Conservation (phyloP, 1,284 basidiomycete genomes). For the Malassezia arunalokei region DNA sequence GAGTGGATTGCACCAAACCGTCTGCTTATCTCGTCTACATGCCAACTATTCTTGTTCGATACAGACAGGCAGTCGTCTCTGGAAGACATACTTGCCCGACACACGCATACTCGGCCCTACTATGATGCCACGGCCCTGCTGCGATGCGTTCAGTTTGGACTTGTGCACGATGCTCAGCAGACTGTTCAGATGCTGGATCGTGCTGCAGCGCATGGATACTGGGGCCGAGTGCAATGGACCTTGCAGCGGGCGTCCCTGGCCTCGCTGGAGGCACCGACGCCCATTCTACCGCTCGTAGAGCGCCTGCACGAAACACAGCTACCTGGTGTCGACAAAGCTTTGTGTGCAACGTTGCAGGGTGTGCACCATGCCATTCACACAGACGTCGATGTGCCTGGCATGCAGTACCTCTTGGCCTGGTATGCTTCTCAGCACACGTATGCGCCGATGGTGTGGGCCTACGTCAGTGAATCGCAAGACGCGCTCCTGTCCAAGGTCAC, state of each 20-base stretch:
- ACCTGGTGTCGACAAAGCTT: not conserved
- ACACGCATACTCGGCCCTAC: not conserved
- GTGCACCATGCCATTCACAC: not conserved
- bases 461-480: not conserved
- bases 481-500: slow-evolving; percentile 1
- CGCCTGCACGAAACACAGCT: not conserved
- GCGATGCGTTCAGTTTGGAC: slow-evolving; percentile 2
- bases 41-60: slow-evolving; percentile 13
- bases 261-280: not conserved
- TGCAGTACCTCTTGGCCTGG: not conserved
- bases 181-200: not conserved
- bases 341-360: not conserved
- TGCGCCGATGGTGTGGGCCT: slow-evolving; percentile 4
- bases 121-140: slow-evolving; percentile 3
- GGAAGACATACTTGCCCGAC: not conserved
- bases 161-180: not conserved
- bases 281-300: not conserved
- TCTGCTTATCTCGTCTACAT: slow-evolving; percentile 8
- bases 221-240: not conserved
- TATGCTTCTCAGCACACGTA: not conserved
- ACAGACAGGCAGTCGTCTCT: not conserved
- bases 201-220: not conserved
- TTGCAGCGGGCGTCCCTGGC: not conserved
- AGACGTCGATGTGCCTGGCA: slow-evolving; percentile 3
- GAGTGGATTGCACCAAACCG: slow-evolving; percentile 6